phyloP scores from a whole-genome alignment of 345 rosid genomes.

The Boechera stricta region DNA sequence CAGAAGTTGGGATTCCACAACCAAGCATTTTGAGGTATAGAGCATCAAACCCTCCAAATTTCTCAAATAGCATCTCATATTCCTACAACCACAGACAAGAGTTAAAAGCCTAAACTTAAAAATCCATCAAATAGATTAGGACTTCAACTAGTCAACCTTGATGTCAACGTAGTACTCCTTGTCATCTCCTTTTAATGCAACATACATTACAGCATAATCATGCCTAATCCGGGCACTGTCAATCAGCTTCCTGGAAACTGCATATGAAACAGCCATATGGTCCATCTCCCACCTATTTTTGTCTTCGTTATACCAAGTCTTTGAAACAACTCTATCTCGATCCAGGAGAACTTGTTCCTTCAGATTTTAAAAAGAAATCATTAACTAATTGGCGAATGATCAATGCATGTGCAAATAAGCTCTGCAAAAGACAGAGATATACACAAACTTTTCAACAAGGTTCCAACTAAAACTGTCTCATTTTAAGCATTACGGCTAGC shows the following conservation, averaged over 20 bases:
- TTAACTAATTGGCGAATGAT: conserved; percentile 28
- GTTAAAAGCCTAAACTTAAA: conserved; percentile 35
- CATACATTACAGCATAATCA: conserved; percentile 90
- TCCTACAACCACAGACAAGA: conserved; percentile 59
- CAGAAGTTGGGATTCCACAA: conserved; percentile 74
- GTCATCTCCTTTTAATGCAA: conserved; percentile 82
- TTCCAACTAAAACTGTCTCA: conserved; percentile 7
- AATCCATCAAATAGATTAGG: conserved; percentile 20
- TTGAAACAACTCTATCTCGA: conserved; percentile 87
- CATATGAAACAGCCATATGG: conserved; percentile 85
- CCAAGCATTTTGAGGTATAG: conserved; percentile 92
- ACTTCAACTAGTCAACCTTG: conserved; percentile 58
- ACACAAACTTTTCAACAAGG: conserved; percentile 11
- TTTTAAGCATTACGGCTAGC: conserved; percentile 1
- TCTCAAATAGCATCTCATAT: conserved; percentile 82
- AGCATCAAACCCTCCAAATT: conserved; percentile 94
- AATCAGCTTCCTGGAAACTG: conserved; percentile 79
- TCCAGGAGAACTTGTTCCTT: conserved; percentile 86
- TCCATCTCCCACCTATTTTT: conserved; percentile 90
- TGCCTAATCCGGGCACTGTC: conserved; percentile 86
- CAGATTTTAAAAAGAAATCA: conserved; percentile 34
- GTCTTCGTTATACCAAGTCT: conserved; percentile 86
- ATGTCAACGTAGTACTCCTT: conserved; percentile 74
- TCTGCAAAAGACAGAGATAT: conserved; percentile 25
- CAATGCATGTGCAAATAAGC: conserved; percentile 29